Percentiles rank a stretch among this genome's conserved stretches.
Evolutionary conservation across 345 rosid genomes (phyloP).

Genomic region (Corchorus capsularis): DNA sequence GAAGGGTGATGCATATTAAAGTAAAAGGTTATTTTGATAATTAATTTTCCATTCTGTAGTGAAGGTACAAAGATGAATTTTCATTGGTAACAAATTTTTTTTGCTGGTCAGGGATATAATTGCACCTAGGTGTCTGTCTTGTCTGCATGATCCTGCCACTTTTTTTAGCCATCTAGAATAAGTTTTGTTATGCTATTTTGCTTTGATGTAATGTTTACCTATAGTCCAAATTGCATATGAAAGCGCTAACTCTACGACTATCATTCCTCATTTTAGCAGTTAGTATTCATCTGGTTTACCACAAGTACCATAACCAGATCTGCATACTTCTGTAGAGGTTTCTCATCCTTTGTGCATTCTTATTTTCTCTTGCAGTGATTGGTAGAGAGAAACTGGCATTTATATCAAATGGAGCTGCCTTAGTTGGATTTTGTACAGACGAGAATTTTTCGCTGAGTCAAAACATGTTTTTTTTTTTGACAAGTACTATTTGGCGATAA

Average conservation of each 20-base stretch:
- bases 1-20: background rate
- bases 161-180: background rate
- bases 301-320: no score
- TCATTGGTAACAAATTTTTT: background rate
- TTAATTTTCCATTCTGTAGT: background rate
- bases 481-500: no score
- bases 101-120: conserved; percentile 2
- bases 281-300: background rate
- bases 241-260: background rate
- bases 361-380: background rate
- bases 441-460: background rate
- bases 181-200: background rate
- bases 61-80: background rate
- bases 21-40: background rate
- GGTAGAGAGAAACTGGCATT: background rate
- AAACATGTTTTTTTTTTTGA: no score
- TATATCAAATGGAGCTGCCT: background rate
- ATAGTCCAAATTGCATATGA: background rate
- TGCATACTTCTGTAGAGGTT: background rate
- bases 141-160: background rate
- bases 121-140: no score
- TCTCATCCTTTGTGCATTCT: background rate
- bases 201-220: background rate
- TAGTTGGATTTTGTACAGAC: background rate
- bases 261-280: background rate